A percentile compares a stretch with the other conserved stretches of the same genome.
Conservation (phyloP, 1,284 basidiomycete genomes). For the Microbotryum saponariae region DNA sequence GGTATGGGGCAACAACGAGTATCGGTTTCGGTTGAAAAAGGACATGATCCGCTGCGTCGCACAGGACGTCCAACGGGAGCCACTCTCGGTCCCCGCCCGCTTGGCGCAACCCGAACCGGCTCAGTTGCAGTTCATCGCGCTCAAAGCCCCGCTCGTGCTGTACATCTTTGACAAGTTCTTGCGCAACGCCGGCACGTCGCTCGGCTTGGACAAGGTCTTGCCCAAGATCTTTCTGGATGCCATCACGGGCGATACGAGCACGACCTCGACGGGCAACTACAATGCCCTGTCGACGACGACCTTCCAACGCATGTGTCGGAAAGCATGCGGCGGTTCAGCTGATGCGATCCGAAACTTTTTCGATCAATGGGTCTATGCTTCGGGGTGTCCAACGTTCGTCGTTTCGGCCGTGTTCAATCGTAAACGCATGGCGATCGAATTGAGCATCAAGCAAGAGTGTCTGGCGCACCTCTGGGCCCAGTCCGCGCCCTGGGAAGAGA, state of each 20-base stretch:
- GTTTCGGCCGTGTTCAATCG: constrained; percentile 89
- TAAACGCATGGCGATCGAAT: constrained; percentile 96
- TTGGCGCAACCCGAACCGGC: constrained; percentile 73
- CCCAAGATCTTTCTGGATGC: constrained; percentile 93
- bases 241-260: constrained; percentile 65
- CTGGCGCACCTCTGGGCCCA: constrained; percentile 60
- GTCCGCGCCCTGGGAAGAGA: constrained; percentile 56
- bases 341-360: constrained; percentile 76
- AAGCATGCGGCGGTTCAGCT: constrained; percentile 56
- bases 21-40: constrained; percentile 87
- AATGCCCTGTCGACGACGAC: constrained; percentile 82
- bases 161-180: constrained; percentile 91
- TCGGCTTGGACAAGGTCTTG: constrained; percentile 87
- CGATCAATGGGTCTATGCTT: constrained; percentile 98
- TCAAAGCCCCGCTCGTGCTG: constrained; percentile 89
- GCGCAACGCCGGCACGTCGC: constrained; percentile 87
- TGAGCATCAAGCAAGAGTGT: constrained; percentile 80
- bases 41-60: constrained; percentile 91
- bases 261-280: constrained; percentile 42
- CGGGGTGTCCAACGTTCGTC: constrained; percentile 85
- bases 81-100: constrained; percentile 79
- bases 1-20: constrained; percentile 93
- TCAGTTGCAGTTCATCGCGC: constrained; percentile 76
- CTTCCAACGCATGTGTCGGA: constrained; percentile 86
- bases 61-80: constrained; percentile 80